Conservation (phyloP, 2,329 filamentous ascomycete species). For the Cercospora sp. region DNA sequence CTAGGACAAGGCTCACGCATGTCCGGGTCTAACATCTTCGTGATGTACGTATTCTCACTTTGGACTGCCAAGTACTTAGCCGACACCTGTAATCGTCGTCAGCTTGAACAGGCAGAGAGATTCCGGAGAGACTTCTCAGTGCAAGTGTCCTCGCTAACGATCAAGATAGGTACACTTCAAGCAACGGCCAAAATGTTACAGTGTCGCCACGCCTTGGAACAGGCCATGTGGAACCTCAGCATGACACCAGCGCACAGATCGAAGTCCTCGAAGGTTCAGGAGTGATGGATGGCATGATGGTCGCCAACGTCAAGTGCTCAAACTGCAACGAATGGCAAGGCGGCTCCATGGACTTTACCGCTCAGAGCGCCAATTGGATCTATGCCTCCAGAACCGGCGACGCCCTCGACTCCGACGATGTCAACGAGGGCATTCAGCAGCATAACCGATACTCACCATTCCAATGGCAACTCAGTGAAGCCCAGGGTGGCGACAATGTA, state of each 20-base stretch:
- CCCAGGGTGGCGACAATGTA: conserved; percentile 51
- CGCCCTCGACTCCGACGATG: conserved; percentile 50
- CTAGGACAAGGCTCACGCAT: conserved; percentile 58
- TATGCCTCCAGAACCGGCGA: conserved; percentile 50
- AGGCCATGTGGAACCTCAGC: conserved; percentile 47
- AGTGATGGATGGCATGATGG: conserved; percentile 54
- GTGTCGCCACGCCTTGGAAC: conserved; percentile 54
- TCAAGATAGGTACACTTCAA: conserved; percentile 44
- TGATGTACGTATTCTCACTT: conserved; percentile 44
- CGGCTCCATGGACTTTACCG: conserved; percentile 53
- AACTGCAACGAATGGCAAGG: conserved; percentile 56
- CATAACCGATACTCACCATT: conserved; percentile 49
- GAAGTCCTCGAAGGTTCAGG: conserved; percentile 56
- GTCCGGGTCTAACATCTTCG: conserved; percentile 59
- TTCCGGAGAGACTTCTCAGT: neutral
- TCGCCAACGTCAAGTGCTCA: conserved; percentile 57
- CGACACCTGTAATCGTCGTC: neutral
- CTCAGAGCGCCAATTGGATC: conserved; percentile 50
- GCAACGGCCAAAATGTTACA: conserved; percentile 56
- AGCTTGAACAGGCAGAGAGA: neutral
- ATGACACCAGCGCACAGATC: conserved; percentile 47
- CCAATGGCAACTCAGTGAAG: conserved; percentile 50
- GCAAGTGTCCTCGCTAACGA: neutral
- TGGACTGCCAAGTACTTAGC: neutral
- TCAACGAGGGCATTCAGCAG: conserved; percentile 45